Base-by-base conservation (phyloP, 2,329 filamentous ascomycete genomes). In the Phoma sp. region DNA sequence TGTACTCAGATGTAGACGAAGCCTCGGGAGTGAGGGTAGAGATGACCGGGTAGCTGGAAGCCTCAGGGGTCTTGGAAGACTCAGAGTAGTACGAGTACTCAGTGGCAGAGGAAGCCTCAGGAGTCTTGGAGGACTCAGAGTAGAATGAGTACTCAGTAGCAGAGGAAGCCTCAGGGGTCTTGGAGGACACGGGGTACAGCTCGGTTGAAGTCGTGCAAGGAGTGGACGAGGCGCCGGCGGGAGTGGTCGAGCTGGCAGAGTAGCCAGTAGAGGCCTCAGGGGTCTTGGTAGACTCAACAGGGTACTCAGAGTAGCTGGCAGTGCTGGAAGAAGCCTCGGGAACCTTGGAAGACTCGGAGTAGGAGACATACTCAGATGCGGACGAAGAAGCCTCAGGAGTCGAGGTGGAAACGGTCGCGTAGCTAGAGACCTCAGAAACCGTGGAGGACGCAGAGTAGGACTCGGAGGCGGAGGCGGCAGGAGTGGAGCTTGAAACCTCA, bases 91-190 rank as follows among this genome's bases (percentile, higher is more conserved):
- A 47, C 5, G 29, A 29, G 36, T 47, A 47, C 5, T 42, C 39
- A 26, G 30, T 39, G 14, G 36, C 37, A 28, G 37, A 15, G 18
- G 53, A 53, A 32, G 45, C 51, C 26, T 49, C 40, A 17, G 55
- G 49, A 3, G 50, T 36, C 46, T 59, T 42, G 5, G 48, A 46
- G n/a, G 40, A 45, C 36, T 37, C 38, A 9, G 51, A 39, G 43
- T 53, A 53, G 17, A 23, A 47, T 5, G 10, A 1, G 26, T 53
- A 53, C 23, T 48, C 45, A 20, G 45, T 40, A 17, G 45, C 39
- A 14, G 51, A 39, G 9, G 34, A 49, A 25, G 48, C 55, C 34
- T 62, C 55, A n/a, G 60, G 46, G 4, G 58, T 53, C 51, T 53
- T 47, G 2, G 56, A 57, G 23, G 49, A 56, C 11, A 17, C 38